Base-by-base conservation (phyloP, 768 basidiomycete genomes). In the Rhodotorula toruloides region DNA sequence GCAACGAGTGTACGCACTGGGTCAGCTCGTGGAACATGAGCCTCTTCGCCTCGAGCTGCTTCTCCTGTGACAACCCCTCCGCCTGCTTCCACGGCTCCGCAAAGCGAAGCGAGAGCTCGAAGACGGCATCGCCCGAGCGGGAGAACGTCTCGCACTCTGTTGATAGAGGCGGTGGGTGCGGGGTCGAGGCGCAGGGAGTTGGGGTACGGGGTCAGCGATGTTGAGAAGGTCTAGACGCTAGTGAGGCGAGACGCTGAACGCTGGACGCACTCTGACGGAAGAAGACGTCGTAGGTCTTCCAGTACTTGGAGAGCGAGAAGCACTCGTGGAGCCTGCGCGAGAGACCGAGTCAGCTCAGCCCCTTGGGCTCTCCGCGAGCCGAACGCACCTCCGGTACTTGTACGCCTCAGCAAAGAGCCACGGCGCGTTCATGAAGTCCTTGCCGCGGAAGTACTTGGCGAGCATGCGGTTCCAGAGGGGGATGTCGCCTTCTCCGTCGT, bases 391-490 rank as follows among this genome's bases (percentile, higher is more conserved):
- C 77, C n/a, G n/a, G n/a, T n/a, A 78, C 74, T 79, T 79, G 75
- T 77, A 79, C 27, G 92, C 91, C 77, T 94, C 92, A 29, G 92
- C 93, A 74, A 97, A 96, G 25, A 96, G 80, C 92, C 91, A 94
- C 10, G 91, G 91, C 0, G 92, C 91, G 76, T 89, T 91, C 90
- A 93, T 93, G 75, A 91, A 92, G 74, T 89, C 87, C 77, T 89
- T 90, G 37, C 88, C 88, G 86, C 91, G 86, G 79, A 96, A 96
- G 77, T 84, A 96, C 76, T 90, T 91, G 48, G 56, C 61, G 42
- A 74, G 65, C 65, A 72, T 76, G 76, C 96, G 94, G 79, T 97
- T 97, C 93, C 92, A 97, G 13, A 96, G 82, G 11, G 91, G 87
- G 37, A 97, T 88, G 68, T 96, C 93, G 14, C 85, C 91, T 76